These are phyloP conservation scores for bread wheat (Triticum aestivum) DNA, from an alignment of 176 grass and related monocot species.

Conservation along the genomic window DNA sequence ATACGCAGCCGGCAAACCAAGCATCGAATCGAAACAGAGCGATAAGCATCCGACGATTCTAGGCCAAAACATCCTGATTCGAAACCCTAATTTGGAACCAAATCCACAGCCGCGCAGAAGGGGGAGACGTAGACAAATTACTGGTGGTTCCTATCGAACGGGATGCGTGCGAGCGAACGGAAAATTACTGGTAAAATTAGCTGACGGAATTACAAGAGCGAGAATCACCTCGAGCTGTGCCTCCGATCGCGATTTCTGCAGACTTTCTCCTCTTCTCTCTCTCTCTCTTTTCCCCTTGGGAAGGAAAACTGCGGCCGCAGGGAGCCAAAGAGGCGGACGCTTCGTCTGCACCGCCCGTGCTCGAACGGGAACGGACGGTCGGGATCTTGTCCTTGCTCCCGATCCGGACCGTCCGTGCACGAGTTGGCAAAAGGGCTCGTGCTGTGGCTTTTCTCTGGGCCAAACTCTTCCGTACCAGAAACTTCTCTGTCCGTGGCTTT, in stretches of 20 bases:
- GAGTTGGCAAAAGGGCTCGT: background rate
- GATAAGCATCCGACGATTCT: background rate
- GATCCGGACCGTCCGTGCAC: background rate
- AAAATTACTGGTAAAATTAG: background rate
- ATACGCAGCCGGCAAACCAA: background rate
- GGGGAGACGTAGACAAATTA: background rate
- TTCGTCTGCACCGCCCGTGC: conserved; percentile 24
- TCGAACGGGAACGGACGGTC: background rate
- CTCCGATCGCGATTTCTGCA: conserved; percentile 31
- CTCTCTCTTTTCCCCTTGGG: background rate
- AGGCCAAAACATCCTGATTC: background rate
- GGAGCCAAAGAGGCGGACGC: background rate
- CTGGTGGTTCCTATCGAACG: background rate
- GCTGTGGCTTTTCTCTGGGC: no score
- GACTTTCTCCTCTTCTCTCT: background rate
- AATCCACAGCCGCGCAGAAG: background rate
- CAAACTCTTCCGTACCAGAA: no score
- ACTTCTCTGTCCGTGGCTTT: no score
- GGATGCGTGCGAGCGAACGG: background rate
- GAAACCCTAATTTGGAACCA: background rate
- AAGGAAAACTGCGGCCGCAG: conserved; percentile 8
- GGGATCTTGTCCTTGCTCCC: background rate
- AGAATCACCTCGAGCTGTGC: conserved; percentile 17
- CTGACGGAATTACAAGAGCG: background rate
- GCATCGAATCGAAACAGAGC: background rate